Evolutionary conservation across 1,139 yeast species (phyloP).

Genomic region (Geotrichum carabidarum): DNA sequence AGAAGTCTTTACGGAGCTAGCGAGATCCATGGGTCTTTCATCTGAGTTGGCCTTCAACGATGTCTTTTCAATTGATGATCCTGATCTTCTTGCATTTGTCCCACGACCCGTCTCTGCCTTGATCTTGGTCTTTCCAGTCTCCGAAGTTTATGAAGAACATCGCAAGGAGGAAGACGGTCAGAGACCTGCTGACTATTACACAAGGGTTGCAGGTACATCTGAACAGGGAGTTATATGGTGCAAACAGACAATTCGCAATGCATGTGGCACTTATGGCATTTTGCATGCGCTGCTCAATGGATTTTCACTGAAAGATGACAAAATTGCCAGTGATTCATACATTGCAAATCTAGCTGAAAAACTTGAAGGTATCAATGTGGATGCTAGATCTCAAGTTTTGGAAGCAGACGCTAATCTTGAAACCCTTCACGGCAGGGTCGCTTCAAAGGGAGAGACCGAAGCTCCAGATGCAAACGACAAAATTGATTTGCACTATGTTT

Average conservation of each 20-base stretch:
- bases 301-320: constrained; percentile 32
- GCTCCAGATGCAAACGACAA: constrained; percentile 64
- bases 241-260: constrained; percentile 78
- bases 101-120: constrained; percentile 79
- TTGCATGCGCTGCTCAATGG: constrained; percentile 70
- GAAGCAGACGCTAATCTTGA: constrained; percentile 47
- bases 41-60: constrained; percentile 64
- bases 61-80: constrained; percentile 76
- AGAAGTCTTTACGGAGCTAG: constrained; percentile 68
- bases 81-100: constrained; percentile 67
- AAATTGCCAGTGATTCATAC: constrained; percentile 31
- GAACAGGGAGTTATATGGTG: constrained; percentile 51
- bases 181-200: constrained; percentile 25
- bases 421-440: constrained; percentile 53
- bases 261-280: constrained; percentile 89
- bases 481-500: constrained; percentile 72
- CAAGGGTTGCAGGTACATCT: constrained; percentile 29
- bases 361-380: constrained; percentile 31
- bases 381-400: constrained; percentile 46
- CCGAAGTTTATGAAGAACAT: constrained; percentile 53
- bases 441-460: constrained; percentile 67
- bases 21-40: constrained; percentile 61
- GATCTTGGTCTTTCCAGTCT: constrained; percentile 74
- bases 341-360: constrained; percentile 34
- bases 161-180: constrained; percentile 39